Evolutionary conservation across 2,329 filamentous ascomycete species (phyloP), one percentile per base, ranked within the genome.

Genomic region (Talaromyces funiculosus): DNA sequence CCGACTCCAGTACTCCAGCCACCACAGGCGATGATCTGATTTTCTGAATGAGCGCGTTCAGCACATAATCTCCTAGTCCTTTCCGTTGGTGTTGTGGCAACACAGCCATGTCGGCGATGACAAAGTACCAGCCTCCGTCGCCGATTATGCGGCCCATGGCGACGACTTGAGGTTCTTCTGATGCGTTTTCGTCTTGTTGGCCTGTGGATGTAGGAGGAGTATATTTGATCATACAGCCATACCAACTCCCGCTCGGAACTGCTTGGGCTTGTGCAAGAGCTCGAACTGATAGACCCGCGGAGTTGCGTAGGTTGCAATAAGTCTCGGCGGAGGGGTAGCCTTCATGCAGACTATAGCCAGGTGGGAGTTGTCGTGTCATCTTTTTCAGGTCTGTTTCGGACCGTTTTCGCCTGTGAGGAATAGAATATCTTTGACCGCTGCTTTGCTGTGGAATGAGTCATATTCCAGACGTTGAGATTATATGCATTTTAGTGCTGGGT

Each of bases 131-230:
- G 5, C 77, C 77, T 6, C 81, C 80, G 62, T 83, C 81, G 12
- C 80, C 78, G 60, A 82, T 71, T 26, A 83, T 71, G 20, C 81
- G 76, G 53, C 80, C 81, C 81, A 82, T 83, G 0, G 71, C 80
- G 5, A 82, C 72, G 0, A 66, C 8, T 51, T 53, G n/a, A 61
- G 64, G 12, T 35, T 29, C 6, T 57, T 55, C 4, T 65, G 7
- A 14, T 43, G 42, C 42, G 29, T 45, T 51, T 20, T 47, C 38
- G 6, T 16, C 4, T 26, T 18, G 43, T 9, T 47, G 43, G 5
- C n/a, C 8, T n/a, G 6, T 4, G 2, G 22, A 26, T 45, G n/a
- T 33, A 14, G 56, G 20, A 20, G 38, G 38, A 4, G 37, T 61
- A 61, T 72, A 71, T 1, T 69, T 69, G 56, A 79, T 66, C 65